These are phyloP conservation scores for Fusarium subglutinans DNA, from an alignment of 2,329 filamentous ascomycete species.

Conservation along the genomic window DNA sequence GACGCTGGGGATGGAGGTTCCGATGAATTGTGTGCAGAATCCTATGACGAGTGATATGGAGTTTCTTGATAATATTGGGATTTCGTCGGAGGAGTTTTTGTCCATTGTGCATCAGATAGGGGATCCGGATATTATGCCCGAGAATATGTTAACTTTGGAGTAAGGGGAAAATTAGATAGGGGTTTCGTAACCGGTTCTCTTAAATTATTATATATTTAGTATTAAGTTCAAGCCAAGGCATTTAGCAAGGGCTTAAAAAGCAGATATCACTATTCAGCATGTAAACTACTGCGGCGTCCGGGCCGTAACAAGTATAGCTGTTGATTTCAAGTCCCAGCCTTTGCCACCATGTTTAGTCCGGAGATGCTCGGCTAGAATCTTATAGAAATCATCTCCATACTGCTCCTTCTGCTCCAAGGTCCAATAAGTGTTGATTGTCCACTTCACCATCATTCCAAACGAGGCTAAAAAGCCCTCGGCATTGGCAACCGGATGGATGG, in stretches of 20 bases:
- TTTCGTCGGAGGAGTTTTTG: conserved; percentile 52
- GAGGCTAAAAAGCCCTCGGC: background rate
- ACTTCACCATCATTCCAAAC: background rate
- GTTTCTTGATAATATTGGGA: conserved; percentile 50
- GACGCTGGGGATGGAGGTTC: background rate
- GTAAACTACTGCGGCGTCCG: background rate
- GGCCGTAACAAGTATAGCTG: background rate
- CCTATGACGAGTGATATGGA: conserved; percentile 40
- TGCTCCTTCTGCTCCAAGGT: background rate
- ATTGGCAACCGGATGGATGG: background rate
- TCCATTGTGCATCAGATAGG: conserved; percentile 50
- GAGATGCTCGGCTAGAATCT: background rate
- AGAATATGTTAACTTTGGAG: conserved; percentile 34
- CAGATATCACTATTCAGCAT: background rate
- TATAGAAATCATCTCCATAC: background rate
- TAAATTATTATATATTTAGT: accelerated
- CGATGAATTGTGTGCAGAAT: conserved; percentile 5
- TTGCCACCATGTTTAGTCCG: background rate
- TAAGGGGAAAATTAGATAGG: background rate
- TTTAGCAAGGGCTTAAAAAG: accelerated
- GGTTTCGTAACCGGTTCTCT: accelerated
- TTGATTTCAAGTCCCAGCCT: background rate
- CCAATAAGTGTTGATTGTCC: background rate
- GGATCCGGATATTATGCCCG: conserved; percentile 33
- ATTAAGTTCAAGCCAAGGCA: accelerated